Base-by-base conservation (phyloP, 805 yeast genomes). In the Ascoidea asiatica region DNA sequence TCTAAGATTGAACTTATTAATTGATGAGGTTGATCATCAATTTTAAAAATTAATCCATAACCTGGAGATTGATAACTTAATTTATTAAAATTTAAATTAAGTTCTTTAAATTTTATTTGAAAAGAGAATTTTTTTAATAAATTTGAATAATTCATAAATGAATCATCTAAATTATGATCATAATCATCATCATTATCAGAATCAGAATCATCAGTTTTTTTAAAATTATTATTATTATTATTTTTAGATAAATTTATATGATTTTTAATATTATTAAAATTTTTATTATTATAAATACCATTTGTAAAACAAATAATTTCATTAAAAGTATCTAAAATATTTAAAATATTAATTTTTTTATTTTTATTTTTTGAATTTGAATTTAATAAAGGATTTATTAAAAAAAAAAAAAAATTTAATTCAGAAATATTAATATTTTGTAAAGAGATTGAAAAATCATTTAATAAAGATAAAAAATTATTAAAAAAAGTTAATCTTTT, bases 1-100 rank as follows among this genome's bases (percentile, higher is more conserved):
- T 67, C 64, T 17, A 72, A 59, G n/a, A 68, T 43, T 6, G 69
- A 63, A 6, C 60, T 36, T 8, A 65, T 57, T 21, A 62, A 45
- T 42, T 66, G 68, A 21, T 64, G 53, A 1, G 79, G 78, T 18
- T 56, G 59, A 45, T 73, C 77, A 4, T 58, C 55, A 29, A 61
- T 59, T 3, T 56, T 55, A 44, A 64, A 73, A 17, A 59, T 46
- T 11, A 73, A 51, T 38, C 72, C 74, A 49, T 59, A 73, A 2
- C 79, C 78, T 1, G 77, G 72, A 40, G 65, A 61, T 5, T 60
- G 56, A 11, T 54, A 51, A 38, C 50, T 51, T 43, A 60, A 59
- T 46, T 64, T 56, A 19, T 54, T 50, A 11, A 54, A 22, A 29
- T 57, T 56, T 2, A 60, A 48, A 1, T 53, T 6, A 57, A 47